These are phyloP conservation scores for Xylaria sp. DNA, from an alignment of 2,329 filamentous ascomycete genomes.

Conservation along the genomic window DNA sequence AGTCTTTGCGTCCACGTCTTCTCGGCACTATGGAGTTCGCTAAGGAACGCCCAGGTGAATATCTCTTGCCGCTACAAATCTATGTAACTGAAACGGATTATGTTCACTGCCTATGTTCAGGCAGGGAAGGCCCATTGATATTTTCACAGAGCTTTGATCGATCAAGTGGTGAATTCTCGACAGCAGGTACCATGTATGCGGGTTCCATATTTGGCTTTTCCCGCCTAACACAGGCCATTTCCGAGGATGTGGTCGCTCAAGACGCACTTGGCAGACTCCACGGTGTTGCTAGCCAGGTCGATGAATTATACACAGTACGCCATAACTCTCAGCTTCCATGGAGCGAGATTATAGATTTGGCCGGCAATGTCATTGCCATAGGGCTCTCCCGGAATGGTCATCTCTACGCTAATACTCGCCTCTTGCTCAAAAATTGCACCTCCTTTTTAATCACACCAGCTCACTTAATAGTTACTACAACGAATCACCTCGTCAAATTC, in stretches of 20 bases:
- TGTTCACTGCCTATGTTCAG: slow-evolving; percentile 46
- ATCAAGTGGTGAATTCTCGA: slow-evolving; percentile 33
- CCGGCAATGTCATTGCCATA: slow-evolving; percentile 58
- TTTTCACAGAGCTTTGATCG: slow-evolving; percentile 38
- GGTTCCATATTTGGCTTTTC: slow-evolving; percentile 49
- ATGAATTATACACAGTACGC: slow-evolving; percentile 52
- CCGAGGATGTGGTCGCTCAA: slow-evolving; percentile 55
- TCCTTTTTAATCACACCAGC: slow-evolving; percentile 85
- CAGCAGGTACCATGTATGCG: slow-evolving; percentile 42
- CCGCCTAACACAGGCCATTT: slow-evolving; percentile 46
- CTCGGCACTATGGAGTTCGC: slow-evolving; percentile 54
- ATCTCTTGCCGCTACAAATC: slow-evolving; percentile 47
- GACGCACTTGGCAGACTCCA: slow-evolving; percentile 60
- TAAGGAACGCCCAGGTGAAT: slow-evolving; percentile 43
- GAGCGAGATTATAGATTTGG: slow-evolving; percentile 60
- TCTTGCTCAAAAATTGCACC: slow-evolving; percentile 87
- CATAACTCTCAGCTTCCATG: slow-evolving; percentile 64
- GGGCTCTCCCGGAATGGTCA: slow-evolving; percentile 81
- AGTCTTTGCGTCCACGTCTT: slow-evolving; percentile 58
- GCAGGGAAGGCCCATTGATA: slow-evolving; percentile 41
- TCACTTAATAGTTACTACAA: slow-evolving; percentile 92
- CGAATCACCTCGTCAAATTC: slow-evolving; percentile 92
- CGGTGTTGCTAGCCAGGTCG: slow-evolving; percentile 50
- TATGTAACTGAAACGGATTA: slow-evolving; percentile 46
- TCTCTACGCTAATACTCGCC: slow-evolving; percentile 79